Base-by-base conservation (phyloP, 1,284 basidiomycete species). In the Heterobasidion occidentale region DNA sequence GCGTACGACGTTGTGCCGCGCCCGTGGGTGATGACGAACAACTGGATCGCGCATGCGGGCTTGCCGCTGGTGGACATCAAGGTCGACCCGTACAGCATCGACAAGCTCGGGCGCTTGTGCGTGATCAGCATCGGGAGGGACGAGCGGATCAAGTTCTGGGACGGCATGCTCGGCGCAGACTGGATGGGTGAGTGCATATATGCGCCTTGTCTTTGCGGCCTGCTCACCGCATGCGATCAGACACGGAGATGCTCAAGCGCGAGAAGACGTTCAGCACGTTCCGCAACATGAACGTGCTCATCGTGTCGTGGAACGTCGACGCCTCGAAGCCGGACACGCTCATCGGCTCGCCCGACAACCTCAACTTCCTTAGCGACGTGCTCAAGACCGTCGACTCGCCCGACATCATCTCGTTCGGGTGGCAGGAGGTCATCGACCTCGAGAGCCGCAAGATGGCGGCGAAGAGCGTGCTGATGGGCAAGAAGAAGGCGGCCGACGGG, bases 381-480 rank as follows among this genome's bases (percentile, higher is more conserved):
- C 74, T 97, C 15, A 73, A 70, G 2, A 88, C 84, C 59, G 83
- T 87, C 33, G 81, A 88, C 20, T 70, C 76, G 8, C 92, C 95
- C 0, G 95, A 98, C 63, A 85, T 98, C 62, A 88, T 99, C 63
- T 83, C 86, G 2, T 97, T 98, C 67, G 94, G 94, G 1, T 89
- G 98, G 67, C 96, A 99, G 69, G 96, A 98, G 73, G 80, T 98
- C 45, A 91, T 99, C 60, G 94, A 98, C 67, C 80, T 99, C 11
- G 94, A 98, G 62, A 89, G 85, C 64, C 86, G 92, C 60, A 94
- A 88, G 70, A 85, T 98, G 70, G 89, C 90, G 0, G 94, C 95
- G 12, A 95, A 95, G 72, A 92, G 86, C 3, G 83, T 96, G 27
- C 67, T 97, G 2, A 78, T 95, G 4, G 89, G 86, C 0, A 84